Base-by-base conservation (phyloP, 2,329 filamentous ascomycete species). In the Scedosporium dehoogii region DNA sequence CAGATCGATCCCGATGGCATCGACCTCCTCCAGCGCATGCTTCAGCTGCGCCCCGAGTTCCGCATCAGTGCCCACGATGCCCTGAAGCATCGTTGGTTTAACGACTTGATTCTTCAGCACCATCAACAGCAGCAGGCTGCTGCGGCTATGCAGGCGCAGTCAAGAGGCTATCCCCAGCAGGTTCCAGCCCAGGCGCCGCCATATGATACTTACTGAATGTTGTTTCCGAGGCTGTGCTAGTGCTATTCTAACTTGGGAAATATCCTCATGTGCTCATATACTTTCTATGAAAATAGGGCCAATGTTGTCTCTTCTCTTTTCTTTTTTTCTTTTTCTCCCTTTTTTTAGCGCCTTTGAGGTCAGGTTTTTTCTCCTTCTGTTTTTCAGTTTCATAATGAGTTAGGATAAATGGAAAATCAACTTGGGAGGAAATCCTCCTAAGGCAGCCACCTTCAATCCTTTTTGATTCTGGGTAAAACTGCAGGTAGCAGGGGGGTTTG, bases 71-170 rank as follows among this genome's bases (percentile, higher is more conserved):
- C 94, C 1, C 82, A 87, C 60, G 91, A 96, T 66, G 92, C 94
- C 3, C 79, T 97, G 48, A 83, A 88, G 68, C 94, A 99, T 73
- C 90, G 89, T 0, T 99, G 94, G 94, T 99, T 99, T 78, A 84
- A 81, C 66, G 90, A 93, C 68, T 74, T 92, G 16, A 78, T 86
- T 14, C 79, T 85, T 69, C 79, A 82, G 64, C 76, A 77, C 61
- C 75, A 78, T 48, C 73, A 74, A 29, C 76, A 72, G 44, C 69
- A 71, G 27, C 70, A 74, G 44, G 58, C 51, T 5, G 62, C 63
- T 46, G 59, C 77, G 62, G 71, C 72, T 38, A 68, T 79, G 65
- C 78, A 80, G 64, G 72, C 76, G 14, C 78, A 79, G 63, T 71
- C 73, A 59, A 73, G 73, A 59, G 70, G 67, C 38, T 78, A 78